Conservation (phyloP, 2,329 filamentous ascomycete species). For the Colletotrichum coccodes region DNA sequence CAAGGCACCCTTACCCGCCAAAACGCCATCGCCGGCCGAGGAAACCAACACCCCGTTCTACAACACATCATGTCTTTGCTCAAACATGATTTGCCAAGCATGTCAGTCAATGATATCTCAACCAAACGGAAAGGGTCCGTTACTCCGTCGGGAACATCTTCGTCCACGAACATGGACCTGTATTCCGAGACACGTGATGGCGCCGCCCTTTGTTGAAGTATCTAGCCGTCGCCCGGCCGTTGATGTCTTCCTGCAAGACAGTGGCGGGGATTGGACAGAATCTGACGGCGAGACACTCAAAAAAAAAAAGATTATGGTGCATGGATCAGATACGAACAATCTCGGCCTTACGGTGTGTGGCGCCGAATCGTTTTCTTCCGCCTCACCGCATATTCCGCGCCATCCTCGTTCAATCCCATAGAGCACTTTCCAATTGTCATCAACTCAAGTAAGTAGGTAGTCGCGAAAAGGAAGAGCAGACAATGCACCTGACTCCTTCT, state of each 20-base stretch:
- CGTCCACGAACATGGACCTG: not conserved
- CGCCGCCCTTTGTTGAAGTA: not conserved
- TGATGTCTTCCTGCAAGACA: not conserved
- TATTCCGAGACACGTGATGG: not conserved
- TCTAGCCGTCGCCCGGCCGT: not conserved
- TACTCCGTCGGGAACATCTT: not conserved
- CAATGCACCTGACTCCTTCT: not conserved
- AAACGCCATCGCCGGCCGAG: not conserved
- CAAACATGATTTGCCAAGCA: not conserved
- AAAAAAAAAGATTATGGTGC: not conserved
- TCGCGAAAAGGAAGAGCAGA: not conserved
- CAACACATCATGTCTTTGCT: not conserved
- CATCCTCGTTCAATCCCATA: not conserved
- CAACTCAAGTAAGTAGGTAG: not conserved
- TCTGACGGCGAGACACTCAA: not conserved
- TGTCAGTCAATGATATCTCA: not conserved
- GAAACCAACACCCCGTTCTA: not conserved
- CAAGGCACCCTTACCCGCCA: not conserved
- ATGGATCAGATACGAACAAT: not conserved
- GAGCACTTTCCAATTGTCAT: not conserved
- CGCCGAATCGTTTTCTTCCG: not conserved
- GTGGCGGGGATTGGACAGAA: not conserved
- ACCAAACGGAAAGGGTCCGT: not conserved
- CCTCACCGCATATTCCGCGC: constrained; percentile 6
- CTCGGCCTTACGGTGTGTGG: not conserved